Conservation (phyloP, 441 rosid genomes). For the Brassica balearica region DNA sequence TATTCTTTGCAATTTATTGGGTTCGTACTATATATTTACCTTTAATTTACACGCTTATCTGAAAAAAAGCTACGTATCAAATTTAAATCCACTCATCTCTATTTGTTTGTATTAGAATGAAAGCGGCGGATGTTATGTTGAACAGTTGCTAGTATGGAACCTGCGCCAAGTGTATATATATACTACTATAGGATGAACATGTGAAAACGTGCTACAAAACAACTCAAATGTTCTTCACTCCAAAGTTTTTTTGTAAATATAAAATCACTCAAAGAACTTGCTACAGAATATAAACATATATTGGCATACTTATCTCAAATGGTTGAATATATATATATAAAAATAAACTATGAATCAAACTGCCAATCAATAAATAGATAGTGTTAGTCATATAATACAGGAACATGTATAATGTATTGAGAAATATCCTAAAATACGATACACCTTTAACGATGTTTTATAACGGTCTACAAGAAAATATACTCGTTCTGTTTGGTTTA, state of each 20-base stretch:
- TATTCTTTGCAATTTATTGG: slow-evolving; percentile 38
- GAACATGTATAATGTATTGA: no score
- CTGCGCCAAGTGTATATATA: background rate
- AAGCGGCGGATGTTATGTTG: background rate
- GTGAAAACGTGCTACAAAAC: background rate
- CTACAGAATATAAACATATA: background rate
- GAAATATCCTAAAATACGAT: no score
- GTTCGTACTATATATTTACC: slow-evolving; percentile 30
- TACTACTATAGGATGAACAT: slow-evolving; percentile 11
- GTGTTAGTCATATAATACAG: no score
- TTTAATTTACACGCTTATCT: slow-evolving; percentile 22
- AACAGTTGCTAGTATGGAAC: slow-evolving; percentile 19
- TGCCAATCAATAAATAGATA: no score
- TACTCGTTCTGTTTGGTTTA: background rate
- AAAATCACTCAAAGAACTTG: slow-evolving; percentile 6
- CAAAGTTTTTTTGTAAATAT: background rate
- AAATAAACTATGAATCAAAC: no score
- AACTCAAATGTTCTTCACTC: background rate
- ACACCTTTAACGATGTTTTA: no score
- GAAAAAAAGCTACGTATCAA: background rate
- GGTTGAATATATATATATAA: background rate
- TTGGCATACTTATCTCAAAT: background rate
- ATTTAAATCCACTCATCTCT: slow-evolving; percentile 11
- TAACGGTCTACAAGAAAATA: no score
- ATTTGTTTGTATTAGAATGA: background rate